Evolutionary conservation across 1,139 yeast genomes (phyloP).

Genomic region (Diutina sp.): DNA sequence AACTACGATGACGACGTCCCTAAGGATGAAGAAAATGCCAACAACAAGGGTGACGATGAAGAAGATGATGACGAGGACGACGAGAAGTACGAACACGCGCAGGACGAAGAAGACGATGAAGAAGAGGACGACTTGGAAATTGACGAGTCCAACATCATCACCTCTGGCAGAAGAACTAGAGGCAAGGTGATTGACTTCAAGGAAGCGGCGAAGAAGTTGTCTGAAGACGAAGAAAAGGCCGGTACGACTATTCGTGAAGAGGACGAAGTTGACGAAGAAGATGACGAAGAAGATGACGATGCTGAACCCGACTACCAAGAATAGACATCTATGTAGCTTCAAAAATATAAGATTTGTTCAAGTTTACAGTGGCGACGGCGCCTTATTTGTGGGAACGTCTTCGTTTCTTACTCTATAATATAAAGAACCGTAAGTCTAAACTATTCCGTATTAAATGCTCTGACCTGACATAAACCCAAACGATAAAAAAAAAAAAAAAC

Average conservation of each 20-base stretch:
- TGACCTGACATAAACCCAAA: background rate
- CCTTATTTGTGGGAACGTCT: background rate
- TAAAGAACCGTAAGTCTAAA: background rate
- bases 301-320: background rate
- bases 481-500: background rate
- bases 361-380: background rate
- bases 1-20: slow-evolving; percentile 38
- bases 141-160: slow-evolving; percentile 72
- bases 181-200: slow-evolving; percentile 81
- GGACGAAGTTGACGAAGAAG: slow-evolving; percentile 36
- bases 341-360: too few species aligned
- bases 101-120: slow-evolving; percentile 38
- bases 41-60: slow-evolving; percentile 25
- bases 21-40: slow-evolving; percentile 25
- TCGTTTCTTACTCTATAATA: background rate
- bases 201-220: slow-evolving; percentile 61
- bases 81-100: slow-evolving; percentile 8
- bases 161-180: slow-evolving; percentile 80
- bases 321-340: background rate
- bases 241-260: slow-evolving; percentile 9
- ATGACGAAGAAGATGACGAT: slow-evolving; percentile 3
- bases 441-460: background rate
- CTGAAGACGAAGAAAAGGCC: slow-evolving; percentile 16
- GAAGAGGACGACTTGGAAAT: slow-evolving; percentile 80
- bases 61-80: slow-evolving; percentile 30